A percentile compares a stretch with the other conserved stretches of the same genome.
These are phyloP conservation scores for Nakaseomyces kungkrabaensis DNA, from an alignment of 1,139 yeast species.

Conservation along the genomic window DNA sequence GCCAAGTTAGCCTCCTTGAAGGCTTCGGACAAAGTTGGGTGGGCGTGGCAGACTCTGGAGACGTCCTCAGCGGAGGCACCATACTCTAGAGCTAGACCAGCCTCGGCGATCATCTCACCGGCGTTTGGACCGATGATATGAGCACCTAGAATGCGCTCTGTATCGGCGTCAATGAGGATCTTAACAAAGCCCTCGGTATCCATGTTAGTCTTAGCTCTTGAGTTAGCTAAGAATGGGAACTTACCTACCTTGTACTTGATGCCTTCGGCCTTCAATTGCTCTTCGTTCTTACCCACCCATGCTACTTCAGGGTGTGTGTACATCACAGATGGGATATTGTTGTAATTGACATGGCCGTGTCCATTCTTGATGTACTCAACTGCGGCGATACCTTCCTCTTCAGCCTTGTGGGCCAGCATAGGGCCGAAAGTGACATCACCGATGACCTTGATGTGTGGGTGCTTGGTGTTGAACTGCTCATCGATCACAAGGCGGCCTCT, in stretches of 20 bases:
- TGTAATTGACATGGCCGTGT: constrained; percentile 97
- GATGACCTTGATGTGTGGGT: constrained; percentile 88
- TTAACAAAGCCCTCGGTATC: constrained; percentile 98
- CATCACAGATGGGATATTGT: constrained; percentile 96
- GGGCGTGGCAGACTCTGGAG: constrained; percentile 97
- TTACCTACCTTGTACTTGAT: constrained; percentile 89
- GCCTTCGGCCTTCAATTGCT: constrained; percentile 91
- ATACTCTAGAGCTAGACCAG: constrained; percentile 93
- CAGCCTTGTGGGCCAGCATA: constrained; percentile 99
- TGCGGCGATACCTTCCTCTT: constrained; percentile 99
- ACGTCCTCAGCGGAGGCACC: constrained; percentile 98
- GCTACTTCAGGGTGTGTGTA: constrained; percentile 99
- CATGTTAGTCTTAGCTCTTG: constrained; percentile 96
- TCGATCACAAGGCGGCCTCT: constrained; percentile 91
- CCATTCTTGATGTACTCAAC: constrained; percentile 90
- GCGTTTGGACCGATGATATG: constrained; percentile 98
- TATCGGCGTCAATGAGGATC: constrained; percentile 91
- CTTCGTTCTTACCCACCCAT: constrained; percentile 96
- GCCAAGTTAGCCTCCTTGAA: constrained; percentile 97
- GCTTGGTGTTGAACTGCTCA: constrained; percentile 84
- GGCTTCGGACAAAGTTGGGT: constrained; percentile 96
- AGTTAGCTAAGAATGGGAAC: constrained; percentile 97
- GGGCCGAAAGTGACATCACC: constrained; percentile 99
- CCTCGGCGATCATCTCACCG: constrained; percentile 99
- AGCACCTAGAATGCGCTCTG: constrained; percentile 92